Evolutionary conservation across 495 filamentous ascomycete genomes (phyloP).

Genomic region (Neurospora africana): DNA sequence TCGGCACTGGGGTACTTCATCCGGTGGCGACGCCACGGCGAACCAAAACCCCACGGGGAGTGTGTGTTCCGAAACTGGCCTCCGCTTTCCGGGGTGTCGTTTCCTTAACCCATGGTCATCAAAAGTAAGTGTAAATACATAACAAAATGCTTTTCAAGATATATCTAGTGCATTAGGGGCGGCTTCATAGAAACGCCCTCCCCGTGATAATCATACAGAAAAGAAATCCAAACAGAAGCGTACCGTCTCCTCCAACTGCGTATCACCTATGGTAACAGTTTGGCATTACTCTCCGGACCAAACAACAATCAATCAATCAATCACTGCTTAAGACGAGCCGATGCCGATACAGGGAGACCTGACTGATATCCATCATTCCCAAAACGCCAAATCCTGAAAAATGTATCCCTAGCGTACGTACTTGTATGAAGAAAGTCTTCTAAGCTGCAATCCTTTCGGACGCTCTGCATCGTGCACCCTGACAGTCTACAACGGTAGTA

Average conservation of each 20-base stretch:
- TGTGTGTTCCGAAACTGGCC: neutral
- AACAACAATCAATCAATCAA: too few species aligned
- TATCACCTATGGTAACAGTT: neutral
- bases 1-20: neutral
- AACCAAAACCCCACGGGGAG: neutral
- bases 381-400: neutral
- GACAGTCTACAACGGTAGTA: neutral
- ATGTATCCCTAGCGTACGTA: neutral
- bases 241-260: neutral
- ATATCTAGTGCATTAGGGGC: neutral
- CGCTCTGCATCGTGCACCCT: neutral
- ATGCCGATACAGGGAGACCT: neutral
- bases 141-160: neutral
- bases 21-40: neutral
- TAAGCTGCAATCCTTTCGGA: neutral
- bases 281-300: too few species aligned
- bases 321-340: neutral
- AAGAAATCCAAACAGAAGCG: neutral
- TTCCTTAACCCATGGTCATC: neutral
- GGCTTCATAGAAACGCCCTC: neutral
- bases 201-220: neutral
- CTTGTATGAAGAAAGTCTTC: neutral
- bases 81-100: neutral
- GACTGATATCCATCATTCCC: neutral
- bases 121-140: neutral